Evolutionary conservation across 352 stramenopile genomes (phyloP).

Genomic region (Phytopythium boreale): DNA sequence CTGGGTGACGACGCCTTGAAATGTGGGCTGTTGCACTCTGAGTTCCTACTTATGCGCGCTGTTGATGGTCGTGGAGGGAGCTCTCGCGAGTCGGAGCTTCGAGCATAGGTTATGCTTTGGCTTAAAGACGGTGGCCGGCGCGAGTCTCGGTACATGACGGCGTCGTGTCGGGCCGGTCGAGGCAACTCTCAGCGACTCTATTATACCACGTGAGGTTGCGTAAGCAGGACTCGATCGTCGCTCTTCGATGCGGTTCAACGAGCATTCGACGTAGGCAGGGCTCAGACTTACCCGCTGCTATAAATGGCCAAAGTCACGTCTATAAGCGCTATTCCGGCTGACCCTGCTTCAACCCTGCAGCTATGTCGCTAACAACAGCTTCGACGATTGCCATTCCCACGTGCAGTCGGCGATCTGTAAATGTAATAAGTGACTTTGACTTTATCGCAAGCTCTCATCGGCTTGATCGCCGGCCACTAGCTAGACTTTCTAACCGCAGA

Average conservation of each 20-base stretch:
- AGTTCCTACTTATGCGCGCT: slow-evolving; percentile 9
- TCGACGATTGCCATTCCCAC: too few relatives aligned
- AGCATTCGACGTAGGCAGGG: background rate
- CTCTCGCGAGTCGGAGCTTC: slow-evolving; percentile 2
- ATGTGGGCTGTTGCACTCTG: background rate
- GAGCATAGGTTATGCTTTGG: slow-evolving; percentile 4
- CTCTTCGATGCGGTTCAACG: background rate
- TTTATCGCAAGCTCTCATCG: background rate
- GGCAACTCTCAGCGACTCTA: background rate
- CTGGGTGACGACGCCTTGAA: background rate
- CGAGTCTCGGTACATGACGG: background rate
- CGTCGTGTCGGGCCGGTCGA: background rate
- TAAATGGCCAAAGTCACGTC: background rate
- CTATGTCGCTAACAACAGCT: too few relatives aligned
- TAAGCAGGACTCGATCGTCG: background rate
- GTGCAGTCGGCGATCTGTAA: too few relatives aligned
- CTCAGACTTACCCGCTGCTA: background rate
- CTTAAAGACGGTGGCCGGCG: slow-evolving; percentile 2
- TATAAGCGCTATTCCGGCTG: background rate
- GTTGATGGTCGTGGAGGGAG: slow-evolving; percentile 13
- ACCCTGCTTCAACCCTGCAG: too few relatives aligned
- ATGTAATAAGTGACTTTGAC: too few relatives aligned
- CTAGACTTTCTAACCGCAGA: background rate
- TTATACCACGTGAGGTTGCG: background rate
- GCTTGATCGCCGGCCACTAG: background rate